phyloP scores from a whole-genome alignment of 1,284 basidiomycete genomes.

The Marasmius sp. region DNA sequence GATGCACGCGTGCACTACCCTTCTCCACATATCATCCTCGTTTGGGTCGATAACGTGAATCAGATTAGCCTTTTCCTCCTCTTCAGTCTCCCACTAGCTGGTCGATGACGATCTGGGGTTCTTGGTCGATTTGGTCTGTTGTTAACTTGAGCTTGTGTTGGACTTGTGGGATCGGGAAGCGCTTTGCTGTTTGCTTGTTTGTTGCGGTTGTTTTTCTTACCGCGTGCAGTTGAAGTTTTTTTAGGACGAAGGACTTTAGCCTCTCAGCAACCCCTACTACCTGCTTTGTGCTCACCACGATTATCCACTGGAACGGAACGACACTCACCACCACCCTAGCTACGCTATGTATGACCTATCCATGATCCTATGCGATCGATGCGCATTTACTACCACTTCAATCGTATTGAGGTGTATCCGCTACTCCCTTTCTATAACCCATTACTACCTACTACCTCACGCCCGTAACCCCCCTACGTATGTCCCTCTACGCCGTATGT shows the following conservation, averaged over 20 bases:
- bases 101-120: constrained; percentile 3
- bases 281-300: not conserved
- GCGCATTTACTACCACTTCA: not conserved
- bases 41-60: not conserved
- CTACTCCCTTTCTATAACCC: not conserved
- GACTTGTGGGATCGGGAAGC: not conserved
- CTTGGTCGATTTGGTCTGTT: not conserved
- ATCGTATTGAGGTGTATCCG: not conserved
- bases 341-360: not conserved
- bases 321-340: not conserved
- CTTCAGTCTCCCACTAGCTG: constrained; percentile 7
- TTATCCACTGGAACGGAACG: not conserved
- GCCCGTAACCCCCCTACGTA: not conserved
- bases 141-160: not conserved
- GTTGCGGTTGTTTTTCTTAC: not conserved
- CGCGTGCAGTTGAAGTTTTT: not conserved
- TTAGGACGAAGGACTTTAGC: not conserved
- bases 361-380: not conserved
- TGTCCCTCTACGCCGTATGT: too few species aligned
- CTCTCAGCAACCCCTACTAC: not conserved
- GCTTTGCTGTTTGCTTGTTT: not conserved
- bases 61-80: not conserved
- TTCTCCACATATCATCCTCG: not conserved
- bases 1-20: not conserved
- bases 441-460: not conserved